These are phyloP conservation scores for Ceratocystis papillata DNA, from an alignment of 2,329 filamentous ascomycete genomes.

Conservation along the genomic window DNA sequence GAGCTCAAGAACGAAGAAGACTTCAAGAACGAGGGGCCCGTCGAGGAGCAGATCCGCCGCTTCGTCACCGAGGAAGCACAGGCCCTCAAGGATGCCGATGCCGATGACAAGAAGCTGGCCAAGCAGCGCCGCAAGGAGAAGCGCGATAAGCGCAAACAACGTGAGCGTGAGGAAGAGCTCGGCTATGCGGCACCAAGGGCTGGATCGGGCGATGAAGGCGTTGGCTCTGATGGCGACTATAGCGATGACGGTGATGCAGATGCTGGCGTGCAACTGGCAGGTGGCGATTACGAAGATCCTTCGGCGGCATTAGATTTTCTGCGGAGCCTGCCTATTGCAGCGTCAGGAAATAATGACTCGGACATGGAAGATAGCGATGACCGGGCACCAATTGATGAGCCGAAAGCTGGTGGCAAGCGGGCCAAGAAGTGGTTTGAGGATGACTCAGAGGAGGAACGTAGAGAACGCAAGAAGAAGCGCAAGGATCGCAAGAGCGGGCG, in stretches of 20 bases:
- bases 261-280: conserved; percentile 30
- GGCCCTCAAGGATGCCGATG: conserved; percentile 62
- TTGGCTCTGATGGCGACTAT: conserved; percentile 16
- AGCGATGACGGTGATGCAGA: conserved; percentile 13
- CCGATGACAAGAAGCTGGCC: conserved; percentile 69
- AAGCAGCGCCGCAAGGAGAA: conserved; percentile 71
- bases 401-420: conserved; percentile 42
- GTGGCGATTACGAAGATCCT: conserved; percentile 34
- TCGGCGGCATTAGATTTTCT: conserved; percentile 49
- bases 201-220: conserved; percentile 26
- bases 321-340: conserved; percentile 45
- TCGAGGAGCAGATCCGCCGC: conserved; percentile 61
- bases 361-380: conserved; percentile 33
- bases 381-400: conserved; percentile 30
- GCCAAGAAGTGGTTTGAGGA: conserved; percentile 71
- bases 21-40: conserved; percentile 64
- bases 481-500: conserved; percentile 39
- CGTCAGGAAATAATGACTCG: conserved; percentile 30
- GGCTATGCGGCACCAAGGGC: conserved; percentile 28
- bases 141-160: conserved; percentile 59
- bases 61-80: conserved; percentile 69
- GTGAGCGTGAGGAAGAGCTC: conserved; percentile 40
- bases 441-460: conserved; percentile 33
- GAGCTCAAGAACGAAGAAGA: conserved; percentile 76
- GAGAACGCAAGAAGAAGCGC: conserved; percentile 31